These are phyloP conservation scores for Fusarium siculi DNA, from an alignment of 2,329 filamentous ascomycete species.

Conservation along the genomic window DNA sequence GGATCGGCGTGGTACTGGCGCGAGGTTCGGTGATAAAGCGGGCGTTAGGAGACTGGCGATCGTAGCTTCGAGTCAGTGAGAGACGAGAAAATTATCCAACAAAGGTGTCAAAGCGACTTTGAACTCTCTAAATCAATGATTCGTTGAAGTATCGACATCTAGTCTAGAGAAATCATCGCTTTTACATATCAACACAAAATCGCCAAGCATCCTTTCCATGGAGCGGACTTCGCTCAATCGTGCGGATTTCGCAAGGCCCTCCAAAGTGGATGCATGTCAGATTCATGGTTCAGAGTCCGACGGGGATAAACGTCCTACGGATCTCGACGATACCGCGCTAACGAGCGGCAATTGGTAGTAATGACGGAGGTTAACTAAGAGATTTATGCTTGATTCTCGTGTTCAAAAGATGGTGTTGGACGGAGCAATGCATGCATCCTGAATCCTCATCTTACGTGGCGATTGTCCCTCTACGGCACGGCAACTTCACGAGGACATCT, in stretches of 20 bases:
- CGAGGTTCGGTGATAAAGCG: background rate
- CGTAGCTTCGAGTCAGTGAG: accelerated
- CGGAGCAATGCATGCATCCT: background rate
- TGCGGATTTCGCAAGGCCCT: background rate
- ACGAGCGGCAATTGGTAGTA: background rate
- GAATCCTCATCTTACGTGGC: background rate
- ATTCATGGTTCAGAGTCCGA: background rate
- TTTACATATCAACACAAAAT: background rate
- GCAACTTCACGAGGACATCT: background rate
- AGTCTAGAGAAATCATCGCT: background rate
- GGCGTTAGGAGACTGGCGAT: too few relatives aligned
- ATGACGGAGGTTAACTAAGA: background rate
- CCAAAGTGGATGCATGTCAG: background rate
- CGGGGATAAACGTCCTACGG: slow-evolving; percentile 6
- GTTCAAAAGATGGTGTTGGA: background rate
- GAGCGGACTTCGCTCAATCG: background rate
- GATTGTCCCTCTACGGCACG: background rate
- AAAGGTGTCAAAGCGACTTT: accelerated
- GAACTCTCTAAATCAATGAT: accelerated
- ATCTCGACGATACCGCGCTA: background rate
- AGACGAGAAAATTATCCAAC: accelerated
- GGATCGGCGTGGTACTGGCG: background rate
- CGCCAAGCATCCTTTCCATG: background rate
- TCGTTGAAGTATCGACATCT: accelerated
- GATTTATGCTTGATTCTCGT: background rate